Percentiles rank a stretch among this genome's conserved stretches.
These are phyloP conservation scores for Hermanozyma aechmeae DNA, from an alignment of 805 yeast genomes.

Conservation along the genomic window DNA sequence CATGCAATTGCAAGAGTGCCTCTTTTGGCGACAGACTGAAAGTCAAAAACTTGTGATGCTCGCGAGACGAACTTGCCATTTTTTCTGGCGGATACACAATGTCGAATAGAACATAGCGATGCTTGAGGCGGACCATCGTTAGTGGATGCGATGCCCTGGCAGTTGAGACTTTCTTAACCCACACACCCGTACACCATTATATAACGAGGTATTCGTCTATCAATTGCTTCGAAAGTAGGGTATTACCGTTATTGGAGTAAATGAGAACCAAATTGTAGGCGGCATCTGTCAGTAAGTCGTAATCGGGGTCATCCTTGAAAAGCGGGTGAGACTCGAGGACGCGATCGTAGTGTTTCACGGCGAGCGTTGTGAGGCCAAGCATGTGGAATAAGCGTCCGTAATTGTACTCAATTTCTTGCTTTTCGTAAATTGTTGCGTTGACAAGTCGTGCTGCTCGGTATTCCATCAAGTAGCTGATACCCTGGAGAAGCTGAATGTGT, in stretches of 20 bases:
- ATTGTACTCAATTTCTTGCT: constrained; percentile 75
- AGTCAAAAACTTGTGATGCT: constrained; percentile 8
- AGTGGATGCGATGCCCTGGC: too few species aligned
- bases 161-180: too few species aligned
- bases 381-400: constrained; percentile 80
- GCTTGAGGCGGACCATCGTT: constrained; percentile 91
- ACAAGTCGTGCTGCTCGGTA: constrained; percentile 48
- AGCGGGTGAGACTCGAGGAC: constrained; percentile 41
- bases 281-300: constrained; percentile 63
- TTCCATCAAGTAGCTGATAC: constrained; percentile 67
- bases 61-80: constrained; percentile 5
- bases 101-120: constrained; percentile 78
- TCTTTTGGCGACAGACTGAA: constrained; percentile 23
- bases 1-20: constrained; percentile 39
- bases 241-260: constrained; percentile 69
- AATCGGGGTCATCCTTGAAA: constrained; percentile 32
- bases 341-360: constrained; percentile 62
- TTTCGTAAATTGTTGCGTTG: constrained; percentile 35
- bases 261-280: constrained; percentile 79
- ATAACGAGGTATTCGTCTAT: neutral
- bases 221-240: constrained; percentile 6
- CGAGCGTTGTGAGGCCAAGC: constrained; percentile 67
- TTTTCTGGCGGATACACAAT: constrained; percentile 50
- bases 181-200: too few species aligned
- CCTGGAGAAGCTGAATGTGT: constrained; percentile 82